Conservation (phyloP, 1,284 basidiomycete species). For the Rhodotorula sp. region DNA sequence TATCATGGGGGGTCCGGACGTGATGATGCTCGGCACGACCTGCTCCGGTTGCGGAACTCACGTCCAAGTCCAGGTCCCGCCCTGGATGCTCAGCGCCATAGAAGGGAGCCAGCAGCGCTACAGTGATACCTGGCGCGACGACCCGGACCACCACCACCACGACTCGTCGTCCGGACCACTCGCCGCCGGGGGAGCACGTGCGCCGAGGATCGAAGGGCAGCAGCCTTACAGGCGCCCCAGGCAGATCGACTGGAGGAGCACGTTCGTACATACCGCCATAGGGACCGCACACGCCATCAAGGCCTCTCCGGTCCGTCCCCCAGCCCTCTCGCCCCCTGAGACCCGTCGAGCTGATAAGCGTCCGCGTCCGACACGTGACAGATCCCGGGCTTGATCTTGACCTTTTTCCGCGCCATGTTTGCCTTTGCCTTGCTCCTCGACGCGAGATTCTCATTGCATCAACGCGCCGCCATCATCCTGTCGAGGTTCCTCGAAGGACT, state of each 20-base stretch:
- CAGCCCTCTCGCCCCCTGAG: no score
- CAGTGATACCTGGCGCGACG: background rate
- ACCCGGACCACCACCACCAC: background rate
- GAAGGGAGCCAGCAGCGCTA: background rate
- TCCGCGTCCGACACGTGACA: background rate
- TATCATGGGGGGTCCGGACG: background rate
- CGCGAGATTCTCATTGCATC: conserved; percentile 16
- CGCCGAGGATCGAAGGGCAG: background rate
- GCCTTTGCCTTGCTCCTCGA: conserved; percentile 26
- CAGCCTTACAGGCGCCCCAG: background rate
- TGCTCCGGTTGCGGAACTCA: background rate
- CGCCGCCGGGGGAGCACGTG: background rate
- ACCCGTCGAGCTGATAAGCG: background rate
- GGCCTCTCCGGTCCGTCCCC: conserved; percentile 17
- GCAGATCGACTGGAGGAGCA: background rate
- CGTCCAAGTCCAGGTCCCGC: conserved; percentile 5
- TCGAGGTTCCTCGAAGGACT: conserved; percentile 17
- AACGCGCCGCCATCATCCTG: conserved; percentile 10
- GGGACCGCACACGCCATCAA: background rate
- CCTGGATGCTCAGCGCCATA: conserved; percentile 10
- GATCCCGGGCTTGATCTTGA: conserved; percentile 18
- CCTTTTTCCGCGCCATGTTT: conserved; percentile 6
- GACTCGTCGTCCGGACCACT: background rate
- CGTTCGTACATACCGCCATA: conserved; percentile 1
- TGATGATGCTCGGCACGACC: background rate